These are phyloP conservation scores for Eremochloa ophiuroides DNA, from an alignment of 176 grass and related monocot species.

Conservation along the genomic window DNA sequence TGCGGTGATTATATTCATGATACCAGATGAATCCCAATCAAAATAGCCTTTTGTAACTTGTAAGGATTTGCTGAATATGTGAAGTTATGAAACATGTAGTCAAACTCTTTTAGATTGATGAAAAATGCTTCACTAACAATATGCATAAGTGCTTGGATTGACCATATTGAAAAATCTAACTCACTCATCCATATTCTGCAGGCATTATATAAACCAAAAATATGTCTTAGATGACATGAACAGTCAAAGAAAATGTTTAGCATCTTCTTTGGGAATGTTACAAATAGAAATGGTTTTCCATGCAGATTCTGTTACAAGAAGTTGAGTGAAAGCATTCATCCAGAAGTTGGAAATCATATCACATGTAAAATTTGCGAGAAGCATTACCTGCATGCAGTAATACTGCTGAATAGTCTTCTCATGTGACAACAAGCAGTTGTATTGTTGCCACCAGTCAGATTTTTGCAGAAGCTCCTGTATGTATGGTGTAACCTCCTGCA, in stretches of 20 bases:
- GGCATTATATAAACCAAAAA: too few species aligned
- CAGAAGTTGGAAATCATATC: neutral
- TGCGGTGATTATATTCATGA: too few species aligned
- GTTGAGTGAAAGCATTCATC: neutral
- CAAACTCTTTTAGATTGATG: too few species aligned
- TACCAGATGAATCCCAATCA: too few species aligned
- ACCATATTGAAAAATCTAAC: too few species aligned
- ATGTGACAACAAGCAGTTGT: constrained; percentile 55
- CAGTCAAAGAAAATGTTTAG: neutral
- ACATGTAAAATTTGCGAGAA: neutral
- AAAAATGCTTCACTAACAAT: too few species aligned
- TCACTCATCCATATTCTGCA: too few species aligned
- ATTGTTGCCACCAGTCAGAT: constrained; percentile 79
- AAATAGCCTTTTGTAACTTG: too few species aligned
- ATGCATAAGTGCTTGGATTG: too few species aligned
- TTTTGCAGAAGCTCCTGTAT: constrained; percentile 63
- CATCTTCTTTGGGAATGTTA: neutral
- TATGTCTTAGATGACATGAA: neutral
- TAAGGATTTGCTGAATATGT: too few species aligned
- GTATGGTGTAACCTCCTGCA: constrained; percentile 77
- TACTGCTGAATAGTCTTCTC: constrained; percentile 47
- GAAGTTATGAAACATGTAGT: too few species aligned
- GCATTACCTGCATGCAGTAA: constrained; percentile 81
- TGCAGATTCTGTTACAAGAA: neutral
- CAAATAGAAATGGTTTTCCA: neutral